phyloP scores from a whole-genome alignment of 2,329 filamentous ascomycete species.

The Fusarium algeriense region DNA sequence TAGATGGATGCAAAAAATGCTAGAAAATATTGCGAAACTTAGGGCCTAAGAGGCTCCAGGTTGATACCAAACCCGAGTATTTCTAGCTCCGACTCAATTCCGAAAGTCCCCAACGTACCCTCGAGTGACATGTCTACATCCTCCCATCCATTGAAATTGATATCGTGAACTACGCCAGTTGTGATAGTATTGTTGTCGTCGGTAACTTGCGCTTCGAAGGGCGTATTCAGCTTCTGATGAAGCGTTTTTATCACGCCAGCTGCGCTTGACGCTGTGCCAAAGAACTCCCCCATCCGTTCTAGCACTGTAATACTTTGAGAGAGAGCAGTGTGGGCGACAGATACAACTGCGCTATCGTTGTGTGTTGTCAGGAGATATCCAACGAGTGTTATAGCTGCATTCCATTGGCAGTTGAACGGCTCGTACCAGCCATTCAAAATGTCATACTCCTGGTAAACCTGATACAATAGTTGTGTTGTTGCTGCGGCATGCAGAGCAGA shows the following conservation, averaged over 20 bases:
- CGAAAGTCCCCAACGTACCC: not conserved
- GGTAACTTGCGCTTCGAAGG: accelerated
- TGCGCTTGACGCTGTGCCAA: not conserved
- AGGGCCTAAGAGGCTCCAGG: not conserved
- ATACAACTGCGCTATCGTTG: accelerated
- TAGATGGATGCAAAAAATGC: accelerated
- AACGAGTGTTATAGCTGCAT: not conserved
- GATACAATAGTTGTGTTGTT: not conserved
- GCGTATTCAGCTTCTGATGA: accelerated
- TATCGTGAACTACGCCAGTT: accelerated
- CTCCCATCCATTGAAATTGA: accelerated
- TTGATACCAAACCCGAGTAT: not conserved
- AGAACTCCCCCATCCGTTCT: not conserved
- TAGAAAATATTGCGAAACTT: accelerated
- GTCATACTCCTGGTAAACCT: not conserved
- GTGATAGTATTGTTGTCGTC: accelerated
- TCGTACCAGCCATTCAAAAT: not conserved
- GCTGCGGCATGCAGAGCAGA: not conserved
- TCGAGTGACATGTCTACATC: accelerated
- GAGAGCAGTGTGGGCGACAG: not conserved
- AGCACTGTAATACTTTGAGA: not conserved
- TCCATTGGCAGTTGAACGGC: not conserved
- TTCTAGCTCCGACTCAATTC: not conserved
- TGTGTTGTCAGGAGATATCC: not conserved
- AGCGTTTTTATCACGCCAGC: not conserved